Conservation (phyloP, 768 basidiomycete genomes). For the Rhodosporidiobolus sp. region DNA sequence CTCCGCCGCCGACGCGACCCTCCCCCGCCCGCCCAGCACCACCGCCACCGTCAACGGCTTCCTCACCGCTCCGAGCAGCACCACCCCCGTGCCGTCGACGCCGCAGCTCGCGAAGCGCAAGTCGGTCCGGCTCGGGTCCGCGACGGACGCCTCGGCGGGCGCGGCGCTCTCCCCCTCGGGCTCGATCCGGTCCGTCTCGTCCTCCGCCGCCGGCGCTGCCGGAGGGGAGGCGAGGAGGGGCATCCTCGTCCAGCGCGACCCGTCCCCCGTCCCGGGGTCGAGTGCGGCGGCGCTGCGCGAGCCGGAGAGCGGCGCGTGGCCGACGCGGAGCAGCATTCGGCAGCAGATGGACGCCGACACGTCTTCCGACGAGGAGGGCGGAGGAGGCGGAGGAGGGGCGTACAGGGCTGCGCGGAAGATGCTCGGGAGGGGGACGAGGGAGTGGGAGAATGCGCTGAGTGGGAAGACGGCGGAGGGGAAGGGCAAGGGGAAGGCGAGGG, state of each 20-base stretch:
- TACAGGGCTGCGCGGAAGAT: slow-evolving; percentile 30
- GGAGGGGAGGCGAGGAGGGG: neutral
- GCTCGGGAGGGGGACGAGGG: slow-evolving; percentile 18
- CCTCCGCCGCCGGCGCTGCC: neutral
- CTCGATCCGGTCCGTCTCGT: slow-evolving; percentile 20
- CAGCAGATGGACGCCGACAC: neutral
- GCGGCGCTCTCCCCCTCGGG: slow-evolving; percentile 22
- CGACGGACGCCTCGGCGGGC: slow-evolving; percentile 17
- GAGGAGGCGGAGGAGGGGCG: slow-evolving; percentile 2
- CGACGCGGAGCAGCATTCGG: slow-evolving; percentile 15
- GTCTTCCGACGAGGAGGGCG: slow-evolving; percentile 16
- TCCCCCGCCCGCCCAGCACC: slow-evolving; percentile 9
- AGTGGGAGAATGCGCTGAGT: slow-evolving; percentile 15
- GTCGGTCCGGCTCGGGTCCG: slow-evolving; percentile 37
- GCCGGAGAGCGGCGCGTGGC: slow-evolving; percentile 9
- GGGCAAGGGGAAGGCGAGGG: slow-evolving; percentile 22
- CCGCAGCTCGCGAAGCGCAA: slow-evolving; percentile 28
- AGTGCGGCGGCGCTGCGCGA: neutral
- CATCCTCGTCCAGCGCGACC: slow-evolving; percentile 29
- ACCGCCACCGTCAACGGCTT: neutral
- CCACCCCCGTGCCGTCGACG: neutral
- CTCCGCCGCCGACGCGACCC: neutral
- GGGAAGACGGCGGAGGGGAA: slow-evolving; percentile 12
- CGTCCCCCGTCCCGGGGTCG: slow-evolving; percentile 4
- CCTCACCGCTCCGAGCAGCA: neutral